Base-by-base conservation (phyloP, 371 early-diverging fungal species). In the Mucor plumbeus region DNA sequence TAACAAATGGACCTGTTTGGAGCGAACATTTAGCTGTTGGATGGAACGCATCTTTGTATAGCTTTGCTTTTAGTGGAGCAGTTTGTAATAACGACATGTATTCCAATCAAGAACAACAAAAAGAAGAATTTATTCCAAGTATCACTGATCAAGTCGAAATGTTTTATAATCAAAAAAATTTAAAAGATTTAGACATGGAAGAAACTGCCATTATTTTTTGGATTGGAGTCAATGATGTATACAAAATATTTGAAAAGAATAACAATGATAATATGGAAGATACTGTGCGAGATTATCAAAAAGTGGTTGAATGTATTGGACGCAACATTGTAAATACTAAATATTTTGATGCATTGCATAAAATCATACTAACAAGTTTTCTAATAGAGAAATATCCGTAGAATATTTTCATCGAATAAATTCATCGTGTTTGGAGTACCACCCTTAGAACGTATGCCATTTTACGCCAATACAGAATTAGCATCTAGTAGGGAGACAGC, bases 1-100 rank as follows among this genome's bases (percentile, higher is more conserved):
- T 72, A 39, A 77, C 77, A 1, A 83, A 83, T 56, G 83, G 83
- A n/a, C 83, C 83, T n/a, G 26, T 79, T 14, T 83, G 83, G 83
- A 76, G 65, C 38, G 78, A 83, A 61, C 58, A 77, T 67, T 55
- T 83, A 19, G 80, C 83, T 35, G 73, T 73, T 9, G 79, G 79
- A 3, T 83, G 83, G 83, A 63, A 80, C 17, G 78, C 80, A 0
- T 64, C 77, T 1, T 64, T 80, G 3, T 73, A 80, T 40, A 79
- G 68, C 33, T 83, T 83, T 72, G 83, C 83, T 4, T 83, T 74
- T 60, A 72, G 72, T 56, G 83, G 81, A 0, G 76, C 81, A 5
- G 76, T 79, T 0, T 83, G 83, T 19, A 65, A 79, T 15, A 71
- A 74, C 47, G 59, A 36, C 9, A 44, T 74, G 19, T 77, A 76